Evolutionary conservation across 345 rosid genomes (phyloP).

Genomic region (Luvunga scandens): DNA sequence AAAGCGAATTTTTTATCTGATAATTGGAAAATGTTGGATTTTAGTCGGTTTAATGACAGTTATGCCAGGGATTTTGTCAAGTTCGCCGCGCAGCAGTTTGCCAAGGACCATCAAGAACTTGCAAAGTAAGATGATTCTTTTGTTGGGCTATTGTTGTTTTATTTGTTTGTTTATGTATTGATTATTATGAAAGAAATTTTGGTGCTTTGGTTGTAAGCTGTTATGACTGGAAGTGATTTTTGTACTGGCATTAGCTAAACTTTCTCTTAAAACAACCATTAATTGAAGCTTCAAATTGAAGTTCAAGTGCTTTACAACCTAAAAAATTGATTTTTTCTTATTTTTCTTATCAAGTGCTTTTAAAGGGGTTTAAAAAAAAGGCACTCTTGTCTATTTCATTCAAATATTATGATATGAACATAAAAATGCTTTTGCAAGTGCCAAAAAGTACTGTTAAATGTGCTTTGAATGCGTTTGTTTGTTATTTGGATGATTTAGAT

Average conservation of each 20-base stretch:
- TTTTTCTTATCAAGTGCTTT: neutral
- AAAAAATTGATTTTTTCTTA: neutral
- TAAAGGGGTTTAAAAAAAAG: neutral
- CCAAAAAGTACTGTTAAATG: neutral
- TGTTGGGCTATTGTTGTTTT: neutral
- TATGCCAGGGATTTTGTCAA: slow-evolving; percentile 60
- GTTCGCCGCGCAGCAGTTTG: slow-evolving; percentile 57
- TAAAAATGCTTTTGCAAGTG: neutral
- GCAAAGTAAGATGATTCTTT: slow-evolving; percentile 52
- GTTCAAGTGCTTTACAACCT: neutral
- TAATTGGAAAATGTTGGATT: slow-evolving; percentile 29
- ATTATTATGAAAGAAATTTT: neutral
- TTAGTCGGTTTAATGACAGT: slow-evolving; percentile 47
- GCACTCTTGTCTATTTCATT: neutral
- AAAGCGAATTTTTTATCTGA: slow-evolving; percentile 59
- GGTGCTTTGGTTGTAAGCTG: neutral
- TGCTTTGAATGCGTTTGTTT: neutral
- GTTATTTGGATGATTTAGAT: neutral
- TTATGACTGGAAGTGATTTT: neutral
- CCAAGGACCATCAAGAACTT: slow-evolving; percentile 65
- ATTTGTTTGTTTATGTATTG: neutral
- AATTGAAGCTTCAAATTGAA: neutral
- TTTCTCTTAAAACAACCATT: neutral
- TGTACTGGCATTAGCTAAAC: neutral
- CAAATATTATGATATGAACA: neutral